Evolutionary conservation across 257 asterid genomes (phyloP), one percentile per base, ranked within the genome.

Genomic region (Capsicum baccatum): DNA sequence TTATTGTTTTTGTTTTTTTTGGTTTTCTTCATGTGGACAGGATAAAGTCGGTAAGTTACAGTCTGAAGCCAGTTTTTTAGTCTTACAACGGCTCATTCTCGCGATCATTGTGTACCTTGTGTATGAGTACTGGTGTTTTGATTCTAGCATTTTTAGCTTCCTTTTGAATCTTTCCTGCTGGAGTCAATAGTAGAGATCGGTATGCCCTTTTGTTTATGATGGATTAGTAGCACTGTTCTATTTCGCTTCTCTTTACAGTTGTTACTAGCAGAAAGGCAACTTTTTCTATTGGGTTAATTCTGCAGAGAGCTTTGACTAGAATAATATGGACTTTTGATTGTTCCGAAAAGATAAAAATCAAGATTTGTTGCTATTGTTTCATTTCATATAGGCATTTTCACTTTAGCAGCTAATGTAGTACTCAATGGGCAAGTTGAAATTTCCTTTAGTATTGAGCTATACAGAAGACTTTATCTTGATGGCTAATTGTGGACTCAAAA

Each of bases 31-130:
- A 71, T 15, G 33, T 71, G 91, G 84, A 80, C 99, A 95, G 99
- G 98, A 95, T 89, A 95, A 93, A 94, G 97, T 95, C 5, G 99
- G 98, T 96, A 93, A 91, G 97, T 87, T 78, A 84, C 86, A 83
- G 33, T 26, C 78, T 86, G 74, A 21, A 3, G 56, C 70, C 58
- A 64, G n/a, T 47, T 4, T 71, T 47, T 8, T 4, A n/a, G 55
- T 47, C 42, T 47, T 48, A 11, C 80, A 73, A 6, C 59, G 6
- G 80, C 59, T 73, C 11, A 68, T 73, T 47, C 60, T n/a, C 0
- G 6, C 39, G 79, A 71, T n/a, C 54, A 5, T 10, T 71, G 17
- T 71, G 17, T n/a, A 48, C 16, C n/a, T 73, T 48, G 80, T 11
- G 42, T 44, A 73, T 48, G 59, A 48, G 19, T 73, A 19, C 80